Percentiles rank a stretch among this genome's conserved stretches.
These are phyloP conservation scores for Cyclotella kingstonii DNA, from an alignment of 108 stramenopile species.

Conservation along the genomic window DNA sequence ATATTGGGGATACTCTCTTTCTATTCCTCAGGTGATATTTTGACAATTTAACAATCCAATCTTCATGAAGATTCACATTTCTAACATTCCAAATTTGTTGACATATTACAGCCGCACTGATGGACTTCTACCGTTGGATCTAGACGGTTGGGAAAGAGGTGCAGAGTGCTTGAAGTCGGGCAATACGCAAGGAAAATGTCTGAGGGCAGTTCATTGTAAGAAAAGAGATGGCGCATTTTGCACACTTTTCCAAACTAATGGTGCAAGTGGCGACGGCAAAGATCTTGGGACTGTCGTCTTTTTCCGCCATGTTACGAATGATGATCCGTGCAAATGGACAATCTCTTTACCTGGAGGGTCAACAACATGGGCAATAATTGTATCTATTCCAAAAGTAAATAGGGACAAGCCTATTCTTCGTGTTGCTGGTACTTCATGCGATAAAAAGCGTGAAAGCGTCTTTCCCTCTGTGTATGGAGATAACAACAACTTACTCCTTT, in stretches of 20 bases:
- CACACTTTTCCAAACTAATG: conserved; percentile 12
- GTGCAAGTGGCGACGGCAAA: conserved; percentile 12
- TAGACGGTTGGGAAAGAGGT: conserved; percentile 30
- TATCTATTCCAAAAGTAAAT: conserved; percentile 35
- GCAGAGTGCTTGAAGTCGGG: conserved; percentile 44
- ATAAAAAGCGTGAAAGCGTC: conserved; percentile 16
- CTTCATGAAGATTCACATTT: conserved; percentile 1
- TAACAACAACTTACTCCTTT: conserved; percentile 27
- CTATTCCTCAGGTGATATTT: conserved; percentile 20
- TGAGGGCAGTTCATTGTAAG: conserved; percentile 31
- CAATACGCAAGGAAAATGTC: conserved; percentile 28
- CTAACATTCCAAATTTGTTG: neutral
- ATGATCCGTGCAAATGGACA: conserved; percentile 36
- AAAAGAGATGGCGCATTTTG: conserved; percentile 36
- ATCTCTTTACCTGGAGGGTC: conserved; percentile 27
- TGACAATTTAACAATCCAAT: neutral
- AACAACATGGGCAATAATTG: conserved; percentile 38
- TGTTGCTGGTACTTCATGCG: conserved; percentile 26
- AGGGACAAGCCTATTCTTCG: conserved; percentile 23
- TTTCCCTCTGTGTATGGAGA: conserved; percentile 41
- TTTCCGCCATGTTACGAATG: conserved; percentile 35
- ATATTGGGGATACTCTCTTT: conserved; percentile 40
- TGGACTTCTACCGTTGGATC: conserved; percentile 22
- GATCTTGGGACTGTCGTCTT: conserved; percentile 40
- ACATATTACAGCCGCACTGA: conserved; percentile 28